A percentile compares a stretch with the other conserved stretches of the same genome.
phyloP scores from a whole-genome alignment of 805 yeast species.

The Komagataella ulmi region DNA sequence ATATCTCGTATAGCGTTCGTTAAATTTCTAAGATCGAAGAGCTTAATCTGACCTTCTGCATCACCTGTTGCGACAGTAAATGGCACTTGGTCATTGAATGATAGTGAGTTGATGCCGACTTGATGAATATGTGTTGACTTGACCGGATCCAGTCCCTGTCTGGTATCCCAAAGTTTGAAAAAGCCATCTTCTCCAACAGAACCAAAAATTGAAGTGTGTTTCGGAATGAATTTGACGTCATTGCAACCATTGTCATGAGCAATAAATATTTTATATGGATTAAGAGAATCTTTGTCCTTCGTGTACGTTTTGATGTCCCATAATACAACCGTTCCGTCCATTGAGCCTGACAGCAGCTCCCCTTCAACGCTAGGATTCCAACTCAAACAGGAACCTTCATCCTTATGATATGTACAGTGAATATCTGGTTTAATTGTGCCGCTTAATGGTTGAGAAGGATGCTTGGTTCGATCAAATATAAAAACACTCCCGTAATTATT shows the following conservation, averaged over 20 bases:
- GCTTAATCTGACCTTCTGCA: slow-evolving; percentile 33
- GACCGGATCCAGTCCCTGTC: slow-evolving; percentile 15
- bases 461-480: slow-evolving; percentile 77
- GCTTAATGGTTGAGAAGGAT: slow-evolving; percentile 31
- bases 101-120: slow-evolving; percentile 36
- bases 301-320: slow-evolving; percentile 43
- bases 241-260: slow-evolving; percentile 43
- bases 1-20: slow-evolving; percentile 15
- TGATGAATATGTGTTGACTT: background rate
- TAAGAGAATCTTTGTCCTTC: slow-evolving; percentile 3
- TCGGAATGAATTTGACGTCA: slow-evolving; percentile 56
- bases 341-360: slow-evolving; percentile 40
- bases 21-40: slow-evolving; percentile 56
- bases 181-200: slow-evolving; percentile 54
- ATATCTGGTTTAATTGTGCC: slow-evolving; percentile 25
- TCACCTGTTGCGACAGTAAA: slow-evolving; percentile 59
- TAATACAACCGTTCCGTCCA: slow-evolving; percentile 47
- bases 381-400: slow-evolving; percentile 57
- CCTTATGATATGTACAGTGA: slow-evolving; percentile 15
- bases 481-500: slow-evolving; percentile 52
- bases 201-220: slow-evolving; percentile 48
- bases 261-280: slow-evolving; percentile 9
- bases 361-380: slow-evolving; percentile 68
- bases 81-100: slow-evolving; percentile 44
- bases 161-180: slow-evolving; percentile 38